Evolutionary conservation across 805 yeast genomes (phyloP), one percentile per base, ranked within the genome.

Genomic region (Torulaspora gathmanii): DNA sequence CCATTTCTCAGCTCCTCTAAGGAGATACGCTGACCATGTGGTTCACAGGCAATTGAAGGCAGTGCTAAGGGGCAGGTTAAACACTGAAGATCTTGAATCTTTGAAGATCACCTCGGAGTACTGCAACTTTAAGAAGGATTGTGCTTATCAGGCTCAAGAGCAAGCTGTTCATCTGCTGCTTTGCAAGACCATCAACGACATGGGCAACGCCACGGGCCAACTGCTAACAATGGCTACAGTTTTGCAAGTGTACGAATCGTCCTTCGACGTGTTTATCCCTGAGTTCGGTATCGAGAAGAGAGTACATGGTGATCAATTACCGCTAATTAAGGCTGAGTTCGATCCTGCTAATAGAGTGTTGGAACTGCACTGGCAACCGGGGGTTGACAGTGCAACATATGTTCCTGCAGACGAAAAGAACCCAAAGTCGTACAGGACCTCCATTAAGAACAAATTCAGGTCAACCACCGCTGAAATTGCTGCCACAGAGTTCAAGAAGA

Each of bases 281-380:
- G 96, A 88, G 53, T 84, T 89, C 69, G 97, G 97, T 35, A 85
- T 90, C 56, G 97, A 90, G 63, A 90, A 90, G 67, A 76, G 97
- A 58, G 96, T 90, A 17, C 99, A 93, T 60, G 97, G 98, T 22
- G 99, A 93, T 67, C 98, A 93, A 67, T 72, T 93, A 45, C 98
- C 98, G 9, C 72, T 91, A 51, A 79, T 79, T 19, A 90, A 89
- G 65, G 98, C 97, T 4, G 98, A 93, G 64, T 93, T 85, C 63
- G 90, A 86, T 63, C 85, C 83, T 60, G 57, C 61, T 13, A 70
- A 75, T 33, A 75, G 87, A 36, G 68, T 80, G 8, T 72, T 91
- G 57, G 96, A 91, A 62, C 70, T 91, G 39, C 88, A 78, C 61
- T 91, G 99, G 99, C 95, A 88, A 64, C 80, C 79, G 42, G 91